phyloP scores from a whole-genome alignment of 1,284 basidiomycete genomes.

The Fomitopsis pinicola region DNA sequence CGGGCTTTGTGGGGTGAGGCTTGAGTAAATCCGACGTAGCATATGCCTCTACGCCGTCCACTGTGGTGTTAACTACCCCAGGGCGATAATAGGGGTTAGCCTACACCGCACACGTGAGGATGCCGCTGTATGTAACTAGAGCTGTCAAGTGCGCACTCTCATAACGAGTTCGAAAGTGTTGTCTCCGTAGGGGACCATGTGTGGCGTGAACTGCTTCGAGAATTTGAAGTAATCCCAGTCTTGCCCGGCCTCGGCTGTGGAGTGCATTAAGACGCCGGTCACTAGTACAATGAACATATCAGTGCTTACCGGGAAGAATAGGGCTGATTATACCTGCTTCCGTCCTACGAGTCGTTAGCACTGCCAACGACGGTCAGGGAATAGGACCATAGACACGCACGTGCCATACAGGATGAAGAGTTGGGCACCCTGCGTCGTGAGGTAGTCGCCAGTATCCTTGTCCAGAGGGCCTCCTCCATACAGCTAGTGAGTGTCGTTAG shows the following conservation, averaged over 20 bases:
- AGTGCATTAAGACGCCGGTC: too few relatives aligned
- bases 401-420: conserved; percentile 14
- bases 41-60: conserved; percentile 29
- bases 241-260: background rate
- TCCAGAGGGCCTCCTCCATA: conserved; percentile 17
- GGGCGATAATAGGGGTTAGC: conserved; percentile 10
- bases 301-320: background rate
- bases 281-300: background rate
- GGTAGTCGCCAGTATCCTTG: conserved; percentile 15
- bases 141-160: background rate
- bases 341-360: background rate
- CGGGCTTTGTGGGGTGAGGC: conserved; percentile 40
- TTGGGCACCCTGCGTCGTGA: conserved; percentile 9
- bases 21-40: conserved; percentile 39
- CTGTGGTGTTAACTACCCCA: conserved; percentile 23
- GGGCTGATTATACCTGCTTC: conserved; percentile 5
- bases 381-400: conserved; percentile 4
- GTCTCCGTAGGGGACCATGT: conserved; percentile 10
- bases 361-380: background rate
- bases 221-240: conserved; percentile 18
- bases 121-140: background rate
- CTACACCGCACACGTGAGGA: background rate
- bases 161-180: conserved; percentile 10
- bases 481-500: conserved; percentile 3
- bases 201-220: background rate